phyloP scores from a whole-genome alignment of 768 basidiomycete species.

The Boletus speciosus region DNA sequence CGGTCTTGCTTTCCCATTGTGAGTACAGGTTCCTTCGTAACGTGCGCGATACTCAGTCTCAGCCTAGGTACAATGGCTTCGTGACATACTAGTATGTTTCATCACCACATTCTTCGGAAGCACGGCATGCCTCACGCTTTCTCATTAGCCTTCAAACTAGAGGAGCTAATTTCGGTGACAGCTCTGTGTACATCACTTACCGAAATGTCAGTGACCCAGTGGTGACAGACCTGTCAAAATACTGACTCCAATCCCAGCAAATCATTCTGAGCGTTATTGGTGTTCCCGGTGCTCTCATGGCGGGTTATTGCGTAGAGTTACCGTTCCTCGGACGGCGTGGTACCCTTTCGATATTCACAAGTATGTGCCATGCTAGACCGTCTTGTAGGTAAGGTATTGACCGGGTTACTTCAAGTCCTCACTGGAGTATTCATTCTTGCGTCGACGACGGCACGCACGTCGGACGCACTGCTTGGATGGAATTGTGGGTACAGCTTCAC shows the following conservation, averaged over 20 bases:
- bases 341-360: constrained; percentile 49
- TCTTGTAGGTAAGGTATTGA: neutral
- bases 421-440: constrained; percentile 59
- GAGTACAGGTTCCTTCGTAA: constrained; percentile 13
- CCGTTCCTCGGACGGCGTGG: constrained; percentile 51
- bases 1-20: constrained; percentile 73
- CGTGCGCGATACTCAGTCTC: neutral
- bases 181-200: constrained; percentile 67
- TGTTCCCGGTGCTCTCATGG: constrained; percentile 54
- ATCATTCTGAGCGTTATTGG: constrained; percentile 57
- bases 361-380: constrained; percentile 21
- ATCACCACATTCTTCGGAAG: neutral
- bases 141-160: constrained; percentile 53
- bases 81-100: constrained; percentile 47
- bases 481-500: constrained; percentile 58
- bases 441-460: constrained; percentile 52
- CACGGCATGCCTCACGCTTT: neutral
- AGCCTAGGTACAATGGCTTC: constrained; percentile 45
- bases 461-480: constrained; percentile 52
- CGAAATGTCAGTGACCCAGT: constrained; percentile 49
- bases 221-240: neutral
- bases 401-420: constrained; percentile 29
- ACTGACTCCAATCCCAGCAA: constrained; percentile 34
- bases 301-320: constrained; percentile 52
- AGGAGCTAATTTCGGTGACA: constrained; percentile 67